Base-by-base conservation (phyloP, 176 grass and related monocot species). In the Pontederia paniculata region DNA sequence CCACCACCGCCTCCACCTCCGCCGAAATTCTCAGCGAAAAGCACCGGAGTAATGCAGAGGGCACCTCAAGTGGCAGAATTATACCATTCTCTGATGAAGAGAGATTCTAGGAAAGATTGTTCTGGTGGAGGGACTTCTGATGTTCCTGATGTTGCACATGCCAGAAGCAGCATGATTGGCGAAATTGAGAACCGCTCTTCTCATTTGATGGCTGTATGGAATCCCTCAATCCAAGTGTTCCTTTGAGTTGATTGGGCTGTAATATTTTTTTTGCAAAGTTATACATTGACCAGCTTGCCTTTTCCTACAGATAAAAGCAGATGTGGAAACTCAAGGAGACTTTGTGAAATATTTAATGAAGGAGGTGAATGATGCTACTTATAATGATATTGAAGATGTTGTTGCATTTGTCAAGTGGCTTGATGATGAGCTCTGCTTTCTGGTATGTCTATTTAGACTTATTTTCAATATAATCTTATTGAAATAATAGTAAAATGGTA, bases 331-430 rank as follows among this genome's bases (percentile, higher is more conserved):
- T 41, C 93, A 98, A 82, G 93, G 93, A 62, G 93, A 88, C 74
- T 98, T 98, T 67, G 93, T 98, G 60, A 98, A 81, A 63, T 98
- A 83, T 18, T 66, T 98, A 71, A 98, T 98, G 73, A 98, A 84
- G 83, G 93, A 98, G 83, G 93, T 98, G 53, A 88, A 85, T n/a
- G 43, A 74, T 84, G 93, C 93, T 68, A 80, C 74, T 53, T 91
- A 91, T 76, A 68, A 77, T 66, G 86, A 98, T 68, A 91, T 98
- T 57, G 93, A 98, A 74, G 93, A 98, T 74, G 93, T 98, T 14
- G 77, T 98, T 75, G 93, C 93, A 53, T 98, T 98, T 75, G 86
- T 98, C 23, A 98, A 98, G 55, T 98, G 93, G 93, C 80, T 98
- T 25, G 93, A 98, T 60, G 93, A 98, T 66, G 93, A 98, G 72